These are phyloP conservation scores for Fusarium sp. DNA, from an alignment of 2,329 filamentous ascomycete species.

Conservation along the genomic window DNA sequence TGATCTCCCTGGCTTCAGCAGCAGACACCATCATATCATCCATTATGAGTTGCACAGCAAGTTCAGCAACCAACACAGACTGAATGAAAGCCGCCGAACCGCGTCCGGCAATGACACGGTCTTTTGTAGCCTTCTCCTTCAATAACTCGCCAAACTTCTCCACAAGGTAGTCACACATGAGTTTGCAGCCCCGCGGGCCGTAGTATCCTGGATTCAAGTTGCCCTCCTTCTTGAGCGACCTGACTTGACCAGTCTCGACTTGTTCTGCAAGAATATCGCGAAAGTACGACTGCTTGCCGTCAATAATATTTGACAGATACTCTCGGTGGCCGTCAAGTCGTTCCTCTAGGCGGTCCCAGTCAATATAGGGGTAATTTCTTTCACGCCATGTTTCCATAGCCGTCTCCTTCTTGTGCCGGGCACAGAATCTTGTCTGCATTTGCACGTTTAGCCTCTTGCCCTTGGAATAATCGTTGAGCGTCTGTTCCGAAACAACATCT, in stretches of 20 bases:
- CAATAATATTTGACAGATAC: conserved; percentile 68
- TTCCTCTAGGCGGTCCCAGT: conserved; percentile 71
- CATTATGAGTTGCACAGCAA: conserved; percentile 65
- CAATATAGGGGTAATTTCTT: conserved; percentile 74
- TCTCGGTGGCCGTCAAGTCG: conserved; percentile 68
- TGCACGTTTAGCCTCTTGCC: conserved; percentile 63
- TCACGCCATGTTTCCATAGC: conserved; percentile 61
- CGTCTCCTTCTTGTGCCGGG: conserved; percentile 66
- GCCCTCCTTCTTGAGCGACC: conserved; percentile 68
- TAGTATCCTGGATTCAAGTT: conserved; percentile 83
- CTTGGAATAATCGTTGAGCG: conserved; percentile 65
- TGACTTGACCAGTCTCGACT: conserved; percentile 66
- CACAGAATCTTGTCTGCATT: conserved; percentile 72
- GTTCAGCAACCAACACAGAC: conserved; percentile 80
- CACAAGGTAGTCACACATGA: conserved; percentile 78
- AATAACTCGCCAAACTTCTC: conserved; percentile 67
- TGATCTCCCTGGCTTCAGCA: conserved; percentile 62
- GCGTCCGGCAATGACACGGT: conserved; percentile 72
- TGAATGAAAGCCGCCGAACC: conserved; percentile 78
- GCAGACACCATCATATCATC: conserved; percentile 63
- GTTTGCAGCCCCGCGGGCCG: conserved; percentile 76
- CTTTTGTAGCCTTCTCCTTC: conserved; percentile 69
- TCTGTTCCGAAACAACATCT: conserved; percentile 63
- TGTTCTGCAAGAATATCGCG: conserved; percentile 65
- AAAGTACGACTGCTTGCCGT: conserved; percentile 70